Evolutionary conservation across 495 filamentous ascomycete genomes (phyloP).

Genomic region (Acidiella bohemica): DNA sequence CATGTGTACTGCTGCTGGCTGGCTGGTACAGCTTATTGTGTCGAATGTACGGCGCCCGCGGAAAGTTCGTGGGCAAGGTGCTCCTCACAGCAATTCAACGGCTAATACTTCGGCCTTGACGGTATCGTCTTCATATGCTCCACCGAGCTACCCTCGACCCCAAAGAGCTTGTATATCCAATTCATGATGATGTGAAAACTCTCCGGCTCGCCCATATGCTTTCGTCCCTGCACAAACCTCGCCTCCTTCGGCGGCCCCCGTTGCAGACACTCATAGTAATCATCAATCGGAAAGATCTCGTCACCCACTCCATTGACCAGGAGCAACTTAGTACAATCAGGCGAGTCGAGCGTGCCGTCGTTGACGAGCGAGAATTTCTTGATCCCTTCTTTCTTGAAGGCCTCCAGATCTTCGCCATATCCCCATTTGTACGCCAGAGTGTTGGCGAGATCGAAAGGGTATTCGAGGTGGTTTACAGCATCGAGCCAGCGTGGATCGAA

Average conservation of each 20-base stretch:
- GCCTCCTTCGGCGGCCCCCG: slow-evolving; percentile 64
- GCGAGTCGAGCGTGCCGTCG: slow-evolving; percentile 50
- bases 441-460: slow-evolving; percentile 55
- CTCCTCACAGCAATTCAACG: not conserved
- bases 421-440: slow-evolving; percentile 62
- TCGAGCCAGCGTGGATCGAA: slow-evolving; percentile 52
- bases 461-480: slow-evolving; percentile 58
- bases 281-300: slow-evolving; percentile 60
- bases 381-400: slow-evolving; percentile 46
- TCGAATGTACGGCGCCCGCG: too few relatives aligned
- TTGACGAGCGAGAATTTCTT: slow-evolving; percentile 66
- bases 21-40: too few relatives aligned
- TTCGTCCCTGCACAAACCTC: slow-evolving; percentile 23
- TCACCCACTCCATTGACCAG: slow-evolving; percentile 46
- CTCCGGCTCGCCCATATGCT: slow-evolving; percentile 35
- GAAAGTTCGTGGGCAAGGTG: not conserved
- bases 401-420: slow-evolving; percentile 41
- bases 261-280: slow-evolving; percentile 54
- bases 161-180: slow-evolving; percentile 32
- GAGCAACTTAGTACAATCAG: slow-evolving; percentile 45
- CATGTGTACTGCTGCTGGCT: too few relatives aligned
- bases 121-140: slow-evolving; percentile 29
- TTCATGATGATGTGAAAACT: slow-evolving; percentile 29
- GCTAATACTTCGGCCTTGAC: slow-evolving; percentile 28
- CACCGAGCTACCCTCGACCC: slow-evolving; percentile 24